Conservation (phyloP, 2,329 filamentous ascomycete species). For the Penicillium fuscoglaucum region DNA sequence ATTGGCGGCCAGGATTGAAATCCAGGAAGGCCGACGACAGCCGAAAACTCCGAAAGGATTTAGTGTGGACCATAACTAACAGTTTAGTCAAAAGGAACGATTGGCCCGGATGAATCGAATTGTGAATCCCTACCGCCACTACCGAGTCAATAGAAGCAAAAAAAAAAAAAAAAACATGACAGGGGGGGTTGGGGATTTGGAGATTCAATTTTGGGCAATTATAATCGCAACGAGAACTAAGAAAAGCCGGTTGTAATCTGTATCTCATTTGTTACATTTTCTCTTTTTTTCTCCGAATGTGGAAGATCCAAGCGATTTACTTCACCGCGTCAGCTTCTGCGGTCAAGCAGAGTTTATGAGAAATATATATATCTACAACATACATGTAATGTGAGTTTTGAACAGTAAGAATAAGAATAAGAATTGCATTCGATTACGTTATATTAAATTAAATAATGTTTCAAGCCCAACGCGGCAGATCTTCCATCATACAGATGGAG, state of each 20-base stretch:
- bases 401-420: neutral
- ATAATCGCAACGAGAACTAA: neutral
- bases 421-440: neutral
- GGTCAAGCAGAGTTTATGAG: constrained; percentile 19
- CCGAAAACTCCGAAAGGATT: constrained; percentile 1
- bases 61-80: neutral
- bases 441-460: neutral
- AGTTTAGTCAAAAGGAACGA: neutral
- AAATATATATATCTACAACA: too few species aligned
- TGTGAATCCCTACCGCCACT: neutral
- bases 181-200: constrained; percentile 4
- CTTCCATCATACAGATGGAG: neutral
- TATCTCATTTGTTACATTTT: neutral
- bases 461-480: constrained; percentile 1
- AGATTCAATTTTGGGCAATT: neutral
- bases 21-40: neutral
- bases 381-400: neutral
- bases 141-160: constrained; percentile 13
- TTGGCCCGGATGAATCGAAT: constrained; percentile 1
- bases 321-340: constrained; percentile 12
- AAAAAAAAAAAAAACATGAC: constrained; percentile 17
- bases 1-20: constrained; percentile 17
- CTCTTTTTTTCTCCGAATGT: neutral
- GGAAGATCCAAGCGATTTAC: neutral
- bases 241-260: neutral